Conservation (phyloP, 2,329 filamentous ascomycete genomes). For the Alternaria viburni region DNA sequence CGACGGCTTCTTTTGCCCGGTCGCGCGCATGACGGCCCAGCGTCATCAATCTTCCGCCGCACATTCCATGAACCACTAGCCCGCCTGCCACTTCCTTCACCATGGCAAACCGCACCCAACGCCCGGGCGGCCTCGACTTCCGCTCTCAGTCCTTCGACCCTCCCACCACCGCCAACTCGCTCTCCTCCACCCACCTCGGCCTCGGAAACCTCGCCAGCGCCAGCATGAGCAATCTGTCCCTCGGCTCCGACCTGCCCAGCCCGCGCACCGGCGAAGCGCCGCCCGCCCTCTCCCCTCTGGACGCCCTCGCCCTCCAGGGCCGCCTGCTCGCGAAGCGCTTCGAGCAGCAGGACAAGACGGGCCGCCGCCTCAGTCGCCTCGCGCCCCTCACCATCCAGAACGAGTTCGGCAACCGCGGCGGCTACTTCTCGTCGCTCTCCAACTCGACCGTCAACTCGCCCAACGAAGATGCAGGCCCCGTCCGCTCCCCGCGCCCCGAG, state of each 20-base stretch:
- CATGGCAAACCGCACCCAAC: conserved; percentile 40
- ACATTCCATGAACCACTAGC: conserved; percentile 30
- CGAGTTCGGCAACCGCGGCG: conserved; percentile 77
- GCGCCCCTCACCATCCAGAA: conserved; percentile 83
- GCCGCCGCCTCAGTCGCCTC: conserved; percentile 81
- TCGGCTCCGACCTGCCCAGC: conserved; percentile 52
- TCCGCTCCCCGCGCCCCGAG: conserved; percentile 32
- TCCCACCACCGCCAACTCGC: conserved; percentile 21
- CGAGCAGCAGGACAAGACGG: conserved; percentile 73
- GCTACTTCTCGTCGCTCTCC: conserved; percentile 79
- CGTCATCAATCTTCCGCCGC: conserved; percentile 24
- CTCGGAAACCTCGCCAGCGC: conserved; percentile 29
- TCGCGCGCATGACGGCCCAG: conserved; percentile 41
- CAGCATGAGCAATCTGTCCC: conserved; percentile 43
- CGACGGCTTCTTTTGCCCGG: conserved; percentile 27
- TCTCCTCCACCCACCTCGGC: neutral
- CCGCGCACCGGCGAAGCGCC: conserved; percentile 68
- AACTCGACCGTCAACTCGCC: conserved; percentile 60
- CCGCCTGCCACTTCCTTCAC: conserved; percentile 12
- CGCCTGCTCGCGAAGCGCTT: conserved; percentile 86
- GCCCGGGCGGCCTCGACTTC: conserved; percentile 42
- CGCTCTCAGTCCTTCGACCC: conserved; percentile 43
- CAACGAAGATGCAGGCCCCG: conserved; percentile 53
- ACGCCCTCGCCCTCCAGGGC: conserved; percentile 93
- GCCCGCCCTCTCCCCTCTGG: conserved; percentile 89